A percentile compares a stretch with the other conserved stretches of the same genome.
Evolutionary conservation across 768 basidiomycete genomes (phyloP).

Genomic region (Clitopilus passeckerianus): DNA sequence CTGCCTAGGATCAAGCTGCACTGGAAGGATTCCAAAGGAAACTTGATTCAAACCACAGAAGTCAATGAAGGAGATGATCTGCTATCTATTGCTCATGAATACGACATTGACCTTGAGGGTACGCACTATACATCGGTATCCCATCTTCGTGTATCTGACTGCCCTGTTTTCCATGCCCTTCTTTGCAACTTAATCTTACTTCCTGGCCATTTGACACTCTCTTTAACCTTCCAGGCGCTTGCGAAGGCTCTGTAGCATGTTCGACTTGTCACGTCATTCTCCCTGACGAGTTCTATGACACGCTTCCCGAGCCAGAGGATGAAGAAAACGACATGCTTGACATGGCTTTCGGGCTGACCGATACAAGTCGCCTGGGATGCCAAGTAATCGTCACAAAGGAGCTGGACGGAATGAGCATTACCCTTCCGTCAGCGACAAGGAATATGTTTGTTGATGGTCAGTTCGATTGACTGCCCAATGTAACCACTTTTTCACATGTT

Average conservation of each 20-base stretch:
- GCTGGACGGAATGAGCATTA: conserved; percentile 82
- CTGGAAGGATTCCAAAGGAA: conserved; percentile 87
- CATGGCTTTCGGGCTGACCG: conserved; percentile 95
- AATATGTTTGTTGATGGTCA: conserved; percentile 97
- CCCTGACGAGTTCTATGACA: conserved; percentile 74
- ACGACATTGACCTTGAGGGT: conserved; percentile 97
- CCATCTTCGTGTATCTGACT: neutral
- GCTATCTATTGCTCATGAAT: conserved; percentile 86
- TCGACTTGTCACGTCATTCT: conserved; percentile 97
- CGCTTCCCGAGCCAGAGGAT: conserved; percentile 88
- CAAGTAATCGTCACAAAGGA: conserved; percentile 76
- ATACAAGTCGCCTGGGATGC: conserved; percentile 82
- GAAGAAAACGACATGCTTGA: conserved; percentile 99
- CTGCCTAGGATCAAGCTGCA: conserved; percentile 78
- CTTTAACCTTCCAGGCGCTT: conserved; percentile 61
- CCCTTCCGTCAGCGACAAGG: conserved; percentile 83
- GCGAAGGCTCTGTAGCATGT: conserved; percentile 94
- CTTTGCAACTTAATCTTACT: conserved; percentile 1
- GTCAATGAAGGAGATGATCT: conserved; percentile 94
- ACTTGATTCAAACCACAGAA: conserved; percentile 80
- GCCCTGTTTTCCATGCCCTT: neutral
- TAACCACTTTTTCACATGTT: neutral
- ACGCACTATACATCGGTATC: conserved; percentile 13
- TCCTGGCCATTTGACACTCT: neutral
- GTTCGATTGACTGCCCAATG: conserved; percentile 10